A percentile compares a stretch with the other conserved stretches of the same genome.
Conservation (phyloP, 164 flowering plant genomes). For the Nelumbo lutea region DNA sequence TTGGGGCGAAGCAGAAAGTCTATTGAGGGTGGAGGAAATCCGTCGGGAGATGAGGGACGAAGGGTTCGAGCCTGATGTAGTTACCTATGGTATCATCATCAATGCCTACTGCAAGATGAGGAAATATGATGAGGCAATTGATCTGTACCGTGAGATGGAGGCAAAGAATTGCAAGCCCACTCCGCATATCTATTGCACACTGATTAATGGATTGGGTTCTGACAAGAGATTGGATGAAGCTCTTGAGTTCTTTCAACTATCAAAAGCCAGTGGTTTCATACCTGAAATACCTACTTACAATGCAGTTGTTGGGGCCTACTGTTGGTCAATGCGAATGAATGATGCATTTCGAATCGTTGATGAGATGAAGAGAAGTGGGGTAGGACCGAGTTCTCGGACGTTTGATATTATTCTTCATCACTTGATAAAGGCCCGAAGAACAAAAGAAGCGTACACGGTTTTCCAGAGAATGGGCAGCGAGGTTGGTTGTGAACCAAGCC, state of each 20-base stretch:
- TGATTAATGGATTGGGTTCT: constrained; percentile 73
- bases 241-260: constrained; percentile 44
- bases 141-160: constrained; percentile 19
- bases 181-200: constrained; percentile 40
- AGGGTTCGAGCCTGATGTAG: constrained; percentile 29
- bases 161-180: constrained; percentile 15
- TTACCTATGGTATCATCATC: constrained; percentile 25
- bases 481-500: constrained; percentile 50
- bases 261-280: constrained; percentile 42
- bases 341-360: constrained; percentile 55
- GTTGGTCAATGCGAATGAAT: constrained; percentile 45
- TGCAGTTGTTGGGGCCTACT: constrained; percentile 74
- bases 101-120: constrained; percentile 16
- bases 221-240: constrained; percentile 61
- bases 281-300: constrained; percentile 73
- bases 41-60: constrained; percentile 49
- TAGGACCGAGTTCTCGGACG: constrained; percentile 75
- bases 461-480: constrained; percentile 52
- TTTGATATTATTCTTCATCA: constrained; percentile 75
- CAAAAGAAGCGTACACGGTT: constrained; percentile 48
- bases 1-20: constrained; percentile 57
- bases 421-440: constrained; percentile 41
- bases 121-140: constrained; percentile 20
- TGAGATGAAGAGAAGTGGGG: constrained; percentile 57
- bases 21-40: constrained; percentile 47